These are phyloP conservation scores for Fagus sylvatica DNA, from an alignment of 306 rosid genomes.

Conservation along the genomic window DNA sequence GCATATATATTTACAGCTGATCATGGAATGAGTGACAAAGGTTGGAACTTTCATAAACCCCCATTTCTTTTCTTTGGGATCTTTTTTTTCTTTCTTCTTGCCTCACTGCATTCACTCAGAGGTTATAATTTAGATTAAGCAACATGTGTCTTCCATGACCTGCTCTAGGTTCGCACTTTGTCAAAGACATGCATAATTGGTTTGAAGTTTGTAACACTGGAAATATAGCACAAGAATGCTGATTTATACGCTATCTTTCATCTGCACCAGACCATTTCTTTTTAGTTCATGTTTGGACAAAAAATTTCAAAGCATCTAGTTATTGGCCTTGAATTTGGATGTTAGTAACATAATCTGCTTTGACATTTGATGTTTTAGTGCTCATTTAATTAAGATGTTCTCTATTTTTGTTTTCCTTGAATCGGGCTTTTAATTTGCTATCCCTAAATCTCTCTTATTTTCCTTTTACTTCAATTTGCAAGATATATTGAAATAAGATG, in stretches of 20 bases:
- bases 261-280: neutral
- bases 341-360: neutral
- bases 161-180: conserved; percentile 15
- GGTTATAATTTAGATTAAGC: conserved; percentile 12
- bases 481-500: conserved; percentile 19
- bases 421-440: neutral
- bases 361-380: neutral
- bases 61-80: conserved; percentile 14
- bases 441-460: neutral
- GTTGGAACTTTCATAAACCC: conserved; percentile 34
- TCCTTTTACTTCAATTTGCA: neutral
- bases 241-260: neutral
- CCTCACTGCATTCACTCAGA: conserved; percentile 8
- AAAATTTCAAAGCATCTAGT: neutral
- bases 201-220: conserved; percentile 8
- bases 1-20: conserved; percentile 85
- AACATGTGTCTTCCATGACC: conserved; percentile 10
- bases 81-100: neutral
- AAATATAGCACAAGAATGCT: conserved; percentile 5
- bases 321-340: neutral
- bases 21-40: conserved; percentile 96
- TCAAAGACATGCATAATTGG: conserved; percentile 8
- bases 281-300: neutral
- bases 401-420: neutral
- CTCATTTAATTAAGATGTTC: neutral